These are phyloP conservation scores for Kodamaea nitidulidarum DNA, from an alignment of 805 yeast species.

Conservation along the genomic window DNA sequence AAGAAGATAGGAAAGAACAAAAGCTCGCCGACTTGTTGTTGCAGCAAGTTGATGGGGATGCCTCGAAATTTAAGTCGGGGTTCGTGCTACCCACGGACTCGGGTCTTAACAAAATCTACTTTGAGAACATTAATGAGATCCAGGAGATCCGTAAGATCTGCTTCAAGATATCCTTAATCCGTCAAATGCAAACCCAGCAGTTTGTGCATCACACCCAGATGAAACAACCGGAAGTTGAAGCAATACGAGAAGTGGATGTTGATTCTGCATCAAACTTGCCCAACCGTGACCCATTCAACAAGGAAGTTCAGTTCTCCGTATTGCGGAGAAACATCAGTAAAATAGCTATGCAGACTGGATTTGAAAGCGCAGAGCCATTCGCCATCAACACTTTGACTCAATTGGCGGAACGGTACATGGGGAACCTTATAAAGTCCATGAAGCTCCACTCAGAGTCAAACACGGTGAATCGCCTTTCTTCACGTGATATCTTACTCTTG, in stretches of 20 bases:
- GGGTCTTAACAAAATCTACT: slow-evolving; percentile 60
- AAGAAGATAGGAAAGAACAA: slow-evolving; percentile 38
- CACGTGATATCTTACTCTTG: slow-evolving; percentile 49
- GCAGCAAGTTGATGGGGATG: slow-evolving; percentile 23
- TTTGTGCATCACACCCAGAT: slow-evolving; percentile 70
- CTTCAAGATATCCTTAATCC: slow-evolving; percentile 78
- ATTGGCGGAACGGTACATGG: slow-evolving; percentile 74
- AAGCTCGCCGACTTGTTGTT: slow-evolving; percentile 32
- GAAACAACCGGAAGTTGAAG: slow-evolving; percentile 62
- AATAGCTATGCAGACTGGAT: slow-evolving; percentile 87
- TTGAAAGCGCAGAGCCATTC: slow-evolving; percentile 72
- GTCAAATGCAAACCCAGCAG: slow-evolving; percentile 86
- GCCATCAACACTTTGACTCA: slow-evolving; percentile 81
- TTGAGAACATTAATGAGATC: slow-evolving; percentile 68
- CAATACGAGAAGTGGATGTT: slow-evolving; percentile 65
- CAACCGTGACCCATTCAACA: slow-evolving; percentile 60
- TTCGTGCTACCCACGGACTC: slow-evolving; percentile 36
- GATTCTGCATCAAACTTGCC: slow-evolving; percentile 75
- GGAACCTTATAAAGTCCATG: slow-evolving; percentile 67
- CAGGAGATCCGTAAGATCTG: slow-evolving; percentile 87
- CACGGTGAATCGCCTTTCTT: slow-evolving; percentile 39
- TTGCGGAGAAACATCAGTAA: slow-evolving; percentile 70
- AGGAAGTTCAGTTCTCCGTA: slow-evolving; percentile 60
- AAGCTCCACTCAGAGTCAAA: slow-evolving; percentile 67
- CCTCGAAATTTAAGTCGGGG: slow-evolving; percentile 21